Evolutionary conservation across 2,329 filamentous ascomycete species (phyloP), one percentile per base, ranked within the genome.

Genomic region (Pseudogymnoascus sp.): DNA sequence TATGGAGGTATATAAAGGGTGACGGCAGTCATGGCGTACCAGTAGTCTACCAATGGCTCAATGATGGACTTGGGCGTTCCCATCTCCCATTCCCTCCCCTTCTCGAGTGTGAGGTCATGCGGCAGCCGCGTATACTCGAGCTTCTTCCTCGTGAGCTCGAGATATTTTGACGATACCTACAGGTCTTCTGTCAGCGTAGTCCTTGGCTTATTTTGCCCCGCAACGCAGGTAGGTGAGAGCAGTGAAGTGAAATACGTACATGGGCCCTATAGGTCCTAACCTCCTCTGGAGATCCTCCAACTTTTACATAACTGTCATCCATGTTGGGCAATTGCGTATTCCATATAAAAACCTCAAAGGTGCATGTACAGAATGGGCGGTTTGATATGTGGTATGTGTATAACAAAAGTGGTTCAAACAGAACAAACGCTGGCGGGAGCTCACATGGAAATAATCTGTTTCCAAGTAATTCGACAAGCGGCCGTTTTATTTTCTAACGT

Each of bases 111-210:
- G 2, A 78, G 69, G 67, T 87, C 84, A 67, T 84, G 82, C 40
- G 87, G 87, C 31, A 89, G 73, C 63, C 87, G 78, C 21, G 85
- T 85, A 52, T 88, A 77, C 68, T 88, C 83, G 8, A 89, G 77
- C 72, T 89, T 90, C 71, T 84, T 81, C 69, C 77, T 80, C 5
- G 87, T 89, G 64, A 89, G 77, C 52, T 87, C 81, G 1, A 89
- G 78, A 71, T 89, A 89, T 68, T 82, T 84, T 61, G 80, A 82
- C 2, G 86, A 88, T 13, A 89, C 82, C 85, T 87, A 39, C 36
- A 18, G 6, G 7, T 37, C 61, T 35, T 25, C 27, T 27, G 58
- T 59, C 8, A 59, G 58, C 10, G 37, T 59, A 55, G 4, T 25
- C 39, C 31, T 1, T 31, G 58, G 29, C 18, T n/a, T 8, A 10